Percentiles rank a stretch among this genome's conserved stretches.
These are phyloP conservation scores for Candida sp. DNA, from an alignment of 1,139 yeast genomes.

Conservation along the genomic window DNA sequence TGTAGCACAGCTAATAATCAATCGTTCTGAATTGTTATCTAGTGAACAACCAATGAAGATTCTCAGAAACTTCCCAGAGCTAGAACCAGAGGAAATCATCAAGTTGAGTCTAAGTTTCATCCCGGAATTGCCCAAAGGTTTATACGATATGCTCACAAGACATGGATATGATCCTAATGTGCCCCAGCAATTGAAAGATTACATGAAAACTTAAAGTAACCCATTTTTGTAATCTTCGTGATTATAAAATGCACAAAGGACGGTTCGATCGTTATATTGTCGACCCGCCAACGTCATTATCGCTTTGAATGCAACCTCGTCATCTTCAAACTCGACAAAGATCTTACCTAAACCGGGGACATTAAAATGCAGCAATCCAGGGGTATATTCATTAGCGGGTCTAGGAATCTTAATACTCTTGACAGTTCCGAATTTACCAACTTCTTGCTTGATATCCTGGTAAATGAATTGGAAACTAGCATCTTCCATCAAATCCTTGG, in stretches of 20 bases:
- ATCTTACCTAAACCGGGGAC: constrained; percentile 70
- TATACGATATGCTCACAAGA: constrained; percentile 66
- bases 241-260: constrained; percentile 63
- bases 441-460: constrained; percentile 52
- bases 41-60: constrained; percentile 72
- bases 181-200: constrained; percentile 32
- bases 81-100: constrained; percentile 74
- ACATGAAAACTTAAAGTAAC: constrained; percentile 12
- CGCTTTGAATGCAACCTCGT: constrained; percentile 54
- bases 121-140: constrained; percentile 65
- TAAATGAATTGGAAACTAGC: constrained; percentile 46
- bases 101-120: constrained; percentile 79
- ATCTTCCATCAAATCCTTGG: constrained; percentile 59
- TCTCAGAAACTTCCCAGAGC: constrained; percentile 67
- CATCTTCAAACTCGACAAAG: constrained; percentile 59
- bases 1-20: constrained; percentile 77
- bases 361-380: constrained; percentile 40
- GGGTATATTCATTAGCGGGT: constrained; percentile 51
- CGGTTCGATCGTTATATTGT: constrained; percentile 65
- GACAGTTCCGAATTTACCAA: constrained; percentile 52
- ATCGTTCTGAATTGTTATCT: constrained; percentile 56
- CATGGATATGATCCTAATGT: constrained; percentile 66
- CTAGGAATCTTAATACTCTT: constrained; percentile 60
- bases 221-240: constrained; percentile 50
- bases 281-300: constrained; percentile 65